Base-by-base conservation (phyloP, 371 early-diverging fungal species). In the Mucor velutinosus region DNA sequence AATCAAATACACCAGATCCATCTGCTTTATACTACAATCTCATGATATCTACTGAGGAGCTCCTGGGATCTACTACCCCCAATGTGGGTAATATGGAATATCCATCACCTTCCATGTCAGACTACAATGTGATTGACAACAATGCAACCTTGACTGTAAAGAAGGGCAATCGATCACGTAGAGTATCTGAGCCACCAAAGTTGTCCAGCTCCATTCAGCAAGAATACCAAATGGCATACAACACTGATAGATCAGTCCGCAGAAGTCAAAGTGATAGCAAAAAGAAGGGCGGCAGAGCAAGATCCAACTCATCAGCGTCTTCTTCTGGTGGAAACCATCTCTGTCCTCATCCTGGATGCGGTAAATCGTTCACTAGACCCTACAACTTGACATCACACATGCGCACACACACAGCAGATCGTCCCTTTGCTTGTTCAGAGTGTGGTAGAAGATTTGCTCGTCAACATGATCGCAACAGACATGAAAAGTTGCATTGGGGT, bases 371-470 rank as follows among this genome's bases (percentile, higher is more conserved):
- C 67, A 84, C 90, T 30, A 79, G 91, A 15, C 86, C 82, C 21
- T 92, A 90, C 63, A 92, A 91, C 64, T 76, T 92, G 12, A 89
- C 85, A 53, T 90, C 91, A n/a, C 97, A 96, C 70, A 75, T 92
- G 79, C 91, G 95, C 33, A 93, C 93, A 32, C 96, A 96, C 74
- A 93, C 93, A 33, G 92, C 94, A 14, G 92, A 92, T 75, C 82
- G 89, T 30, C 93, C 93, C 5, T 93, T 89, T 71, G 69, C 74
- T 49, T 83, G 80, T 30, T 64, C 72, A 59, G 73, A 76, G 27
- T 87, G 87, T 64, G 81, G 76, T 3, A 73, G 82, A 43, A 72
- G 73, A 29, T 88, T 88, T 69, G 80, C 83, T 29, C 73, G 89
- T 32, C 84, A 87, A 51, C 89, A 88, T 70, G 89, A 88, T 67